Evolutionary conservation across 305 asterid genomes (phyloP).

Genomic region (Solanum hybrid): DNA sequence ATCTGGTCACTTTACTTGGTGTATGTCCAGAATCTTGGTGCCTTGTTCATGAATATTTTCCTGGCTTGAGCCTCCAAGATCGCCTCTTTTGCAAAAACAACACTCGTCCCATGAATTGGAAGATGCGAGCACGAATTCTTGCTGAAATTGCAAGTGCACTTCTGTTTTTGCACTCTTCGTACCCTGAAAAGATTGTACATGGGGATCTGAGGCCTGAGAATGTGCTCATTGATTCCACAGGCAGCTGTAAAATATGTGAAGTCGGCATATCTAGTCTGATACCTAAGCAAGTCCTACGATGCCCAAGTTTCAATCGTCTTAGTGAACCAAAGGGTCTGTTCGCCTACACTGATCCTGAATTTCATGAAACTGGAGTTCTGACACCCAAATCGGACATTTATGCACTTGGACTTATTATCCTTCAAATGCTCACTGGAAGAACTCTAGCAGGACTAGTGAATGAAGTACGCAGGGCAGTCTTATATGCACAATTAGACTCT

Average conservation of each 20-base stretch:
- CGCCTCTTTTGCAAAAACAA: slow-evolving; percentile 30
- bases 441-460: slow-evolving; percentile 30
- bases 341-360: slow-evolving; percentile 66
- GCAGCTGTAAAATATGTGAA: slow-evolving; percentile 59
- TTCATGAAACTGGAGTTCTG: slow-evolving; percentile 38
- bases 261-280: slow-evolving; percentile 43
- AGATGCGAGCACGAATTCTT: slow-evolving; percentile 43
- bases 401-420: slow-evolving; percentile 64
- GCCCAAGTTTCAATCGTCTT: slow-evolving; percentile 55
- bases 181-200: slow-evolving; percentile 37
- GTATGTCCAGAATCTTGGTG: slow-evolving; percentile 55
- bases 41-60: slow-evolving; percentile 64
- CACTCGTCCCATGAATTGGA: slow-evolving; percentile 49
- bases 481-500: slow-evolving; percentile 30
- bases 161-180: slow-evolving; percentile 46
- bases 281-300: slow-evolving; percentile 38
- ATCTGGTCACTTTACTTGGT: slow-evolving; percentile 57
- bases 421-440: slow-evolving; percentile 63
- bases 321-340: slow-evolving; percentile 34
- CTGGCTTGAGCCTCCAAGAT: slow-evolving; percentile 62
- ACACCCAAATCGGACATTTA: slow-evolving; percentile 60
- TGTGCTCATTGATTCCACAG: slow-evolving; percentile 46
- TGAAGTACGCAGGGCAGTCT: slow-evolving; percentile 41
- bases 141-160: slow-evolving; percentile 61
- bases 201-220: slow-evolving; percentile 70